Percentiles rank a stretch among this genome's conserved stretches.
Evolutionary conservation across 1,139 yeast species (phyloP).

Genomic region (Taphrina communis): DNA sequence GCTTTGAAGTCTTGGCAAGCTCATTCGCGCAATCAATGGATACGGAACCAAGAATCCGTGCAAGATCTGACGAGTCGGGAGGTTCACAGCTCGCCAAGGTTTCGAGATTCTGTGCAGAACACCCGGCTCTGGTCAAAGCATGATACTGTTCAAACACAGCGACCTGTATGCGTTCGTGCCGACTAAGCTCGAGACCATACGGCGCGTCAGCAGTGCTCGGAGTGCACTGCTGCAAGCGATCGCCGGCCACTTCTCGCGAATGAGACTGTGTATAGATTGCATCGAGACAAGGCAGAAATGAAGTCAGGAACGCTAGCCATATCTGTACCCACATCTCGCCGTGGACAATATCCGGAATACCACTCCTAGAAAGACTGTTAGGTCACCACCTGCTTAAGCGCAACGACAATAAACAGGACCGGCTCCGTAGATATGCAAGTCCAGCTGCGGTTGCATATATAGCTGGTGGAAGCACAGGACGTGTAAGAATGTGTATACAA

Average conservation of each 20-base stretch:
- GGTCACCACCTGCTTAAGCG: too few species aligned
- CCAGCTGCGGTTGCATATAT: too few species aligned
- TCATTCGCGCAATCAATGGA: neutral
- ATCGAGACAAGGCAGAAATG: too few species aligned
- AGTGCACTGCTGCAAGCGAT: neutral
- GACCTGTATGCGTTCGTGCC: neutral
- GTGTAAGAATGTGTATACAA: too few species aligned
- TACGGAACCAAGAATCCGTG: neutral
- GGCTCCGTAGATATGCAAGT: too few species aligned
- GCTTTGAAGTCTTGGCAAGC: neutral
- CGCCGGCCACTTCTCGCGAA: neutral
- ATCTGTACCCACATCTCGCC: too few species aligned
- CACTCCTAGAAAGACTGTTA: too few species aligned
- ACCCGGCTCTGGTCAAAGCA: neutral
- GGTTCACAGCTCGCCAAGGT: constrained; percentile 4
- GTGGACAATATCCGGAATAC: too few species aligned
- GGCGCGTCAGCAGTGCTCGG: neutral
- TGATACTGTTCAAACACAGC: neutral
- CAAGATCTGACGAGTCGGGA: neutral
- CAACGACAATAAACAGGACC: too few species aligned
- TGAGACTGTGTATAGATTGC: too few species aligned
- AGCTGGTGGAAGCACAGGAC: too few species aligned
- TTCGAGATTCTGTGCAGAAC: neutral
- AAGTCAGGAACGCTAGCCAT: too few species aligned
- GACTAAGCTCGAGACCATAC: neutral